Conservation (phyloP, 2,329 filamentous ascomycete species). For the Alternaria solani region DNA sequence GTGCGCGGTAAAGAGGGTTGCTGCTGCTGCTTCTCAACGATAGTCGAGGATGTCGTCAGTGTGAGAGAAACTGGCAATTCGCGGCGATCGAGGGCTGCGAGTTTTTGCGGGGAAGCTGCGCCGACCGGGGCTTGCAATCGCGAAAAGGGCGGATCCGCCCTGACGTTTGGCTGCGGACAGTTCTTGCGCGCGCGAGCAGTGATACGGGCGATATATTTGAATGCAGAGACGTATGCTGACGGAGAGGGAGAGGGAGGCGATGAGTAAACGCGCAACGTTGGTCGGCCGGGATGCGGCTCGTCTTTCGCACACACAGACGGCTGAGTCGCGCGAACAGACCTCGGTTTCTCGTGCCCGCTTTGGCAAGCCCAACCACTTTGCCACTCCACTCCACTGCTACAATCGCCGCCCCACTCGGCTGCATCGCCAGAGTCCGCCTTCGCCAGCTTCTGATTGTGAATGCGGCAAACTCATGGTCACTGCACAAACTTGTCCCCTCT, state of each 20-base stretch:
- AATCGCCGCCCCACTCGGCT: background rate
- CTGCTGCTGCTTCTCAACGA: conserved; percentile 4
- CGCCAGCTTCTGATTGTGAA: background rate
- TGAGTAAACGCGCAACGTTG: conserved; percentile 3
- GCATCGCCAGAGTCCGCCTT: background rate
- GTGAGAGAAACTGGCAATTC: conserved; percentile 16
- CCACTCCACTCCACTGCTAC: conserved; percentile 7
- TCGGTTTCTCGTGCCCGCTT: conserved; percentile 34
- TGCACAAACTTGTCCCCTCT: no score
- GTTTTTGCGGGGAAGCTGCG: conserved; percentile 20
- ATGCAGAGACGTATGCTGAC: background rate
- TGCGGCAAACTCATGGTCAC: no score
- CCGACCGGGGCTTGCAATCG: conserved; percentile 6
- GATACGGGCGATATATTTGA: background rate
- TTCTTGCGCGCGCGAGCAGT: conserved; percentile 8
- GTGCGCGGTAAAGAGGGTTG: conserved; percentile 19
- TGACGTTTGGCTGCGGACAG: background rate
- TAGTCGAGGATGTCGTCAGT: conserved; percentile 19
- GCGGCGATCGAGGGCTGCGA: conserved; percentile 13
- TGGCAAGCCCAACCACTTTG: conserved; percentile 29
- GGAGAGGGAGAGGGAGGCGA: conserved; percentile 1
- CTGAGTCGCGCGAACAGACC: conserved; percentile 29
- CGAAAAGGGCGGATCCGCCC: conserved; percentile 24
- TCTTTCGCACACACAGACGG: conserved; percentile 22
- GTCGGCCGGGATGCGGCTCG: conserved; percentile 28